These are phyloP conservation scores for Pseudogymnoascus sp. DNA, from an alignment of 2,329 filamentous ascomycete genomes.

Conservation along the genomic window DNA sequence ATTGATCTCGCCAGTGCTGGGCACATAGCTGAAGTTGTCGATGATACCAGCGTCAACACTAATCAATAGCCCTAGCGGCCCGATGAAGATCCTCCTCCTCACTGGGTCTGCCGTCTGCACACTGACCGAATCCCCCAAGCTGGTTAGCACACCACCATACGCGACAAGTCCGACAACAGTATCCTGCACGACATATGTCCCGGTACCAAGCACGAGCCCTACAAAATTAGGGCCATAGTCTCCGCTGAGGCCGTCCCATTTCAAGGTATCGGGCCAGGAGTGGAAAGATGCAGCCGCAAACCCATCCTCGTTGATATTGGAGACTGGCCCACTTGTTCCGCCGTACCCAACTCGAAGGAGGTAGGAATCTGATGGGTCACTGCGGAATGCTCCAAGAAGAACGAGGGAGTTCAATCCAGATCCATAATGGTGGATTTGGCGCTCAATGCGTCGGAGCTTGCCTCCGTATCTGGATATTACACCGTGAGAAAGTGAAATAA, in stretches of 20 bases:
- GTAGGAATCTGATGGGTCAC: constrained; percentile 41
- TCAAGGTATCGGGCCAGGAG: constrained; percentile 48
- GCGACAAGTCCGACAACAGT: constrained; percentile 40
- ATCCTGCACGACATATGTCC: constrained; percentile 44
- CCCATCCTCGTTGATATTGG: constrained; percentile 50
- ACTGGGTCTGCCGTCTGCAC: constrained; percentile 43
- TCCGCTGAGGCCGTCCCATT: constrained; percentile 51
- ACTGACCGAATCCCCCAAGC: constrained; percentile 23
- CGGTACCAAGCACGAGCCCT: constrained; percentile 44
- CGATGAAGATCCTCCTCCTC: constrained; percentile 43
- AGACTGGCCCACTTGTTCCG: constrained; percentile 46
- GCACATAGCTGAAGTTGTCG: constrained; percentile 32
- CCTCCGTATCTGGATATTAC: constrained; percentile 13
- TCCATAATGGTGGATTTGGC: constrained; percentile 56
- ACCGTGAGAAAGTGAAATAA: neutral
- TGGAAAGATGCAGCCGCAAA: constrained; percentile 52
- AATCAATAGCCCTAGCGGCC: constrained; percentile 38
- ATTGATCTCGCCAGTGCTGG: neutral
- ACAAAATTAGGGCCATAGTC: constrained; percentile 51
- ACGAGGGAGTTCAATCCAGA: constrained; percentile 52
- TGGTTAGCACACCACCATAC: constrained; percentile 42
- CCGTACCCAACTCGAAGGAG: constrained; percentile 49
- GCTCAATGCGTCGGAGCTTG: constrained; percentile 37
- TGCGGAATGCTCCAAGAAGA: constrained; percentile 46
- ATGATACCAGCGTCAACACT: constrained; percentile 41